phyloP scores from a whole-genome alignment of 2,329 filamentous ascomycete genomes.

The Teratosphaeria pseudoeucalypti region DNA sequence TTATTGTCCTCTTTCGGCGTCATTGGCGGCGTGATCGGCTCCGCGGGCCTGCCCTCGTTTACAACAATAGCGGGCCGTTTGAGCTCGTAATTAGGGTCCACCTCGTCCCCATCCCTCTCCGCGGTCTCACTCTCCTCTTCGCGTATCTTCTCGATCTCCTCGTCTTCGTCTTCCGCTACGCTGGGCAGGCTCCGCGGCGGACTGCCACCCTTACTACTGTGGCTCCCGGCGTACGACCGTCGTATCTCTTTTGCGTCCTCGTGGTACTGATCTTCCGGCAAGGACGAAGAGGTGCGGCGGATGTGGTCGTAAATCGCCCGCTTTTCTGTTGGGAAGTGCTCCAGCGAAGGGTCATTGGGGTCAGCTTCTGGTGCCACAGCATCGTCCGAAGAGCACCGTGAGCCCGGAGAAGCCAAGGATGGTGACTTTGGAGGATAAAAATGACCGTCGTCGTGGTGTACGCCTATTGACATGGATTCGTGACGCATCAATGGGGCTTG shows the following conservation, averaged over 20 bases:
- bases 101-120: constrained; percentile 8
- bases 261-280: constrained; percentile 15
- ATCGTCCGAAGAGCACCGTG: neutral
- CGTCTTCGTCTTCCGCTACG: constrained; percentile 17
- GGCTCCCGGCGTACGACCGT: neutral
- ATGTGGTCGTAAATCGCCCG: constrained; percentile 25
- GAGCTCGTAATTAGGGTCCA: constrained; percentile 1
- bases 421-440: neutral
- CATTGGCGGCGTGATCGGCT: constrained; percentile 24
- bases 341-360: constrained; percentile 21
- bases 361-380: constrained; percentile 12
- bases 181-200: constrained; percentile 11
- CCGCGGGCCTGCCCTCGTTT: constrained; percentile 10
- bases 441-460: constrained; percentile 8
- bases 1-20: constrained; percentile 21
- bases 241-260: constrained; percentile 1
- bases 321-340: constrained; percentile 25
- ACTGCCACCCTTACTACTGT: neutral
- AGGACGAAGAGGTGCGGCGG: constrained; percentile 13
- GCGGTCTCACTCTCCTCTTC: constrained; percentile 5
- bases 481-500: constrained; percentile 24
- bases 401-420: neutral
- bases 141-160: constrained; percentile 4
- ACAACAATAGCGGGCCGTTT: constrained; percentile 3
- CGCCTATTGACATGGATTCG: constrained; percentile 17